phyloP scores from a whole-genome alignment of 1,284 basidiomycete genomes.

The Puccinia polysora region DNA sequence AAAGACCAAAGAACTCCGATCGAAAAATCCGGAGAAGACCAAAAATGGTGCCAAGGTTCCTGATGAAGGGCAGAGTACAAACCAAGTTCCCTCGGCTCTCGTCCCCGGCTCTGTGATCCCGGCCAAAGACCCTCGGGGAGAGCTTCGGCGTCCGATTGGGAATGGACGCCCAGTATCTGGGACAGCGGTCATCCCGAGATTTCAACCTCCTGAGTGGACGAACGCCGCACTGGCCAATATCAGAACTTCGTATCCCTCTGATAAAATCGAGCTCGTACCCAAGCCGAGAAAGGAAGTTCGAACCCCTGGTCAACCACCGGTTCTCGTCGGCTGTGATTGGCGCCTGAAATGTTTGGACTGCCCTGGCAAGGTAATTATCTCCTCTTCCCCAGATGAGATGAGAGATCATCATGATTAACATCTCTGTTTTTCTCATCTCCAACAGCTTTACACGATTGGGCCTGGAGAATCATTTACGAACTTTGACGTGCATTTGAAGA shows the following conservation, averaged over 20 bases:
- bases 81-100: neutral
- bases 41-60: constrained; percentile 14
- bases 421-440: constrained; percentile 31
- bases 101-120: constrained; percentile 8
- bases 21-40: constrained; percentile 5
- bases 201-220: constrained; percentile 40
- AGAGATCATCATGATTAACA: neutral
- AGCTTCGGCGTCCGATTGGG: constrained; percentile 6
- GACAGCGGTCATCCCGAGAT: neutral
- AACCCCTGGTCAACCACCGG: constrained; percentile 13
- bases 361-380: constrained; percentile 69
- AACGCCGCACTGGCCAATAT: neutral
- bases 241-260: constrained; percentile 9
- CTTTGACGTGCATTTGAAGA: constrained; percentile 86
- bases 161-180: constrained; percentile 3
- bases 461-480: constrained; percentile 82
- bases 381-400: constrained; percentile 46
- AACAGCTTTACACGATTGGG: constrained; percentile 83
- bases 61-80: neutral
- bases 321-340: constrained; percentile 63
- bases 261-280: constrained; percentile 38
- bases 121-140: neutral
- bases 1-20: constrained; percentile 18
- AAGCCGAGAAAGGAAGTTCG: constrained; percentile 21
- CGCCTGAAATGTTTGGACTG: constrained; percentile 90